Evolutionary conservation across 768 basidiomycete species (phyloP), one percentile per base, ranked within the genome.

Genomic region (Serendipita indica): DNA sequence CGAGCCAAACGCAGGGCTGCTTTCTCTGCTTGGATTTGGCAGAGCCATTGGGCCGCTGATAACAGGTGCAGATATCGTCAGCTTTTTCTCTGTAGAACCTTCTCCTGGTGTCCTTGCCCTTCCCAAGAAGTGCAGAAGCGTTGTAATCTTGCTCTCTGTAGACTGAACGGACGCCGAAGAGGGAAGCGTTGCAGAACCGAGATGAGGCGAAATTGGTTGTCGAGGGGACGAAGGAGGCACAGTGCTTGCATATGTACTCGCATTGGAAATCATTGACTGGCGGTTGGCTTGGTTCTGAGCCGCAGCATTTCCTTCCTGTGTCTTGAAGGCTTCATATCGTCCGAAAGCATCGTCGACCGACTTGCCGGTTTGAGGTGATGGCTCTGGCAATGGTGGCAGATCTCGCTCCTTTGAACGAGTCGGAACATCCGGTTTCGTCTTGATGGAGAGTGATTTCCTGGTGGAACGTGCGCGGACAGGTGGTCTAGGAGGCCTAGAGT

Each of bases 261-360:
- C 37, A 27, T 49, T 60, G 45, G 64, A 62, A 35, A 63, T 43
- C 49, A 59, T 71, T 6, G 86, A 85, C 61, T 83, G 69, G 56
- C 84, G 72, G 61, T 79, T 79, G 4, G 49, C 16, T 4, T 16
- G 10, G n/a, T 20, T 41, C 58, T 57, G 20, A 57, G 63, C 16
- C 49, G 63, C 58, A 49, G 45, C n/a, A 5, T 7, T n/a, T 18
- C 27, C 33, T 45, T 37, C 33, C 61, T 71, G 58, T 65, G 80
- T 79, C 66, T 80, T 80, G 70, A 83, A 92, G n/a, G 82, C 74
- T 67, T 93, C 88, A 66, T 94, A 96, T 34, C 89, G 77, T 59
- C 88, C 87, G 68, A 85, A 94, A 0, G 92, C 92, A 68, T 94
- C 90, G 64, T 90, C 84, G 34, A 86, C 58, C 5, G 63, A 41